A percentile compares a stretch with the other conserved stretches of the same genome.
phyloP scores from a whole-genome alignment of 2,329 filamentous ascomycete species.

The Pseudogymnoascus destructans region DNA sequence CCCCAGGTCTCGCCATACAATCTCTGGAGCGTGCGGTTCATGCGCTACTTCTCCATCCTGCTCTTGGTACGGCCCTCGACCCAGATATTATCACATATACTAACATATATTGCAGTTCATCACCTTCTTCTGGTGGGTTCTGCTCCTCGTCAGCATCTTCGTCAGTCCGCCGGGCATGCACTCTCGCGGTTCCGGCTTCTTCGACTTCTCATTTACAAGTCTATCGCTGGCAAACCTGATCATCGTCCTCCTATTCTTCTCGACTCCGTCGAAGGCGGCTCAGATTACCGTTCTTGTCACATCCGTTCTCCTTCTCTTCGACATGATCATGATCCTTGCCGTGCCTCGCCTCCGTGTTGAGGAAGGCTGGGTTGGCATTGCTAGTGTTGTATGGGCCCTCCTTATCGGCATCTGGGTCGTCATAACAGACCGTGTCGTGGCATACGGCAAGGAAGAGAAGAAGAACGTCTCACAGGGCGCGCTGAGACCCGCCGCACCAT shows the following conservation, averaged over 20 bases:
- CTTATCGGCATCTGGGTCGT: conserved; percentile 70
- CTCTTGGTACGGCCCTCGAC: conserved; percentile 37
- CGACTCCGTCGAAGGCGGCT: conserved; percentile 66
- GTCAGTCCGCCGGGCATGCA: conserved; percentile 79
- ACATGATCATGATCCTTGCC: conserved; percentile 67
- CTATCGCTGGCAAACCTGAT: conserved; percentile 64
- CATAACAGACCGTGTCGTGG: conserved; percentile 65
- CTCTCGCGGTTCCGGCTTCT: conserved; percentile 83
- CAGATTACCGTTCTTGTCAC: conserved; percentile 60
- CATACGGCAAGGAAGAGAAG: conserved; percentile 91
- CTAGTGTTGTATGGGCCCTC: conserved; percentile 70
- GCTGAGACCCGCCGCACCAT: conserved; percentile 73
- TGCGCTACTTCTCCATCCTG: conserved; percentile 64
- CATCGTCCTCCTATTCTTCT: conserved; percentile 74
- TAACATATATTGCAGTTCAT: conserved; percentile 29
- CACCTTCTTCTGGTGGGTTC: conserved; percentile 83
- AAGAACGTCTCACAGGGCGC: conserved; percentile 81
- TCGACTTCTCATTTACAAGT: conserved; percentile 71
- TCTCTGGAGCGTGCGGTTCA: conserved; percentile 73
- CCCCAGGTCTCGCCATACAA: conserved; percentile 73
- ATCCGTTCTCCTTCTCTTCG: conserved; percentile 52
- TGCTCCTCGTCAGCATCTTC: conserved; percentile 81
- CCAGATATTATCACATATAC: neutral
- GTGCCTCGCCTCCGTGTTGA: conserved; percentile 65
- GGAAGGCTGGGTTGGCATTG: conserved; percentile 85